Conservation (phyloP, 2,329 filamentous ascomycete genomes). For the Hysterium pulicare region DNA sequence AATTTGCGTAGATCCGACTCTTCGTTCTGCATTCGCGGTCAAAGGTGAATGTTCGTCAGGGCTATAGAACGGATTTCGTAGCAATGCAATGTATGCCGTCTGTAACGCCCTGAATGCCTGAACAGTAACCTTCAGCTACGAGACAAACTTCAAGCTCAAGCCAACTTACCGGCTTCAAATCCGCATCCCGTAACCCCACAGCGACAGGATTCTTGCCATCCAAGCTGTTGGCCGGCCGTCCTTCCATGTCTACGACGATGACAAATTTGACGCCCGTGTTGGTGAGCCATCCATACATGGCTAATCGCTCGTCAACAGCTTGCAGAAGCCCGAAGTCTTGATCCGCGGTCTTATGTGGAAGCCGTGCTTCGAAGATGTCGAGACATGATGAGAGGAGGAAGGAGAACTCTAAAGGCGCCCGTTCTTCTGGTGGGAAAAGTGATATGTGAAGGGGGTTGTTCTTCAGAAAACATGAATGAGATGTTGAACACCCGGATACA, state of each 20-base stretch:
- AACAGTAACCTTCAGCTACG: not conserved
- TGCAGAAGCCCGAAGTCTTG: slow-evolving; percentile 91
- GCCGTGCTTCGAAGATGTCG: slow-evolving; percentile 87
- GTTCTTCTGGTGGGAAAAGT: slow-evolving; percentile 73
- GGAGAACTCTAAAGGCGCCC: slow-evolving; percentile 81
- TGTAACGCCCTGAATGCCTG: slow-evolving; percentile 88
- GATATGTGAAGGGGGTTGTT: slow-evolving; percentile 95
- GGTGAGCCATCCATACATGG: slow-evolving; percentile 93
- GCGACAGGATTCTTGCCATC: slow-evolving; percentile 42
- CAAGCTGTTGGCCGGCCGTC: slow-evolving; percentile 49
- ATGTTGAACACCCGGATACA: not conserved
- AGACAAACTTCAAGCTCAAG: not conserved
- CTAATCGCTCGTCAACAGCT: slow-evolving; percentile 87
- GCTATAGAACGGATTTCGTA: slow-evolving; percentile 93
- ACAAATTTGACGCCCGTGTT: slow-evolving; percentile 93
- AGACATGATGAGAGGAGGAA: slow-evolving; percentile 88
- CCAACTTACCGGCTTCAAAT: slow-evolving; percentile 70
- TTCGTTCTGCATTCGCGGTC: slow-evolving; percentile 42
- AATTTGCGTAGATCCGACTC: slow-evolving; percentile 61
- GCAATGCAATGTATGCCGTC: slow-evolving; percentile 79
- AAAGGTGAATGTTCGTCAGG: slow-evolving; percentile 77
- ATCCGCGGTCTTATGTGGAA: slow-evolving; percentile 67
- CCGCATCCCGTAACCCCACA: slow-evolving; percentile 75
- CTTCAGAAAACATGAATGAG: slow-evolving; percentile 45
- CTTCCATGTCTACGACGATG: slow-evolving; percentile 86